These are phyloP conservation scores for Drosera spatulata DNA, from an alignment of 179 eudicot genomes.

Conservation along the genomic window DNA sequence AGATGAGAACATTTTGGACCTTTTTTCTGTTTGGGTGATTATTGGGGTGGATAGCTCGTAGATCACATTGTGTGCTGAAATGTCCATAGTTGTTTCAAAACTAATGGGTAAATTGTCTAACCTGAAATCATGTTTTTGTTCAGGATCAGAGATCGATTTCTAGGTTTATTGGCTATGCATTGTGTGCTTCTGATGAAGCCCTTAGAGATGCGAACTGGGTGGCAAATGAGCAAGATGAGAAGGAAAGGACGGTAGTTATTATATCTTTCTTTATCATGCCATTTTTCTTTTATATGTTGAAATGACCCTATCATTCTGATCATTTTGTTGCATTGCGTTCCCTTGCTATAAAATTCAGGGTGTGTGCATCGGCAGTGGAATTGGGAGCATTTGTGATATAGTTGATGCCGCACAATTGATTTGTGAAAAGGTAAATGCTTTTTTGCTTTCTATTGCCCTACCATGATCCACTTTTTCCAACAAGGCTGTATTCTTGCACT, in stretches of 20 bases:
- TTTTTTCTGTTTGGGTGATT: too few relatives aligned
- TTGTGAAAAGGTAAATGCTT: slow-evolving; percentile 65
- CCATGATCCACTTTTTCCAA: too few relatives aligned
- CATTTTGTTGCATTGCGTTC: slow-evolving; percentile 9
- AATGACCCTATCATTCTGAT: neutral
- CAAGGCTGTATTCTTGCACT: too few relatives aligned
- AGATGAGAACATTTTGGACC: too few relatives aligned
- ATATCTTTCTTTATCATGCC: too few relatives aligned
- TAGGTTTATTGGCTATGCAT: slow-evolving; percentile 87
- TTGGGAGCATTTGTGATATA: slow-evolving; percentile 83
- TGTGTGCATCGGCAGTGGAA: slow-evolving; percentile 96
- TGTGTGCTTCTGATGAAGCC: slow-evolving; percentile 96
- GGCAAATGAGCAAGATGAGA: slow-evolving; percentile 49
- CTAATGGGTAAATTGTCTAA: slow-evolving; percentile 1
- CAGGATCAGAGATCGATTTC: slow-evolving; percentile 84
- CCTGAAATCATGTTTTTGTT: slow-evolving; percentile 2
- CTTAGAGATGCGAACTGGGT: slow-evolving; percentile 88
- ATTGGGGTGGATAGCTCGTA: too few relatives aligned
- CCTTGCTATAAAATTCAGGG: slow-evolving; percentile 52
- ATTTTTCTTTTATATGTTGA: neutral
- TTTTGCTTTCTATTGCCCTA: neutral
- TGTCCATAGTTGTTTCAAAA: neutral
- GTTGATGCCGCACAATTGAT: slow-evolving; percentile 83
- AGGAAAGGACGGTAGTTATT: slow-evolving; percentile 63
- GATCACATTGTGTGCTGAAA: too few relatives aligned